Conservation (phyloP, 441 rosid species). For the Cnidoscolus chayamansa region DNA sequence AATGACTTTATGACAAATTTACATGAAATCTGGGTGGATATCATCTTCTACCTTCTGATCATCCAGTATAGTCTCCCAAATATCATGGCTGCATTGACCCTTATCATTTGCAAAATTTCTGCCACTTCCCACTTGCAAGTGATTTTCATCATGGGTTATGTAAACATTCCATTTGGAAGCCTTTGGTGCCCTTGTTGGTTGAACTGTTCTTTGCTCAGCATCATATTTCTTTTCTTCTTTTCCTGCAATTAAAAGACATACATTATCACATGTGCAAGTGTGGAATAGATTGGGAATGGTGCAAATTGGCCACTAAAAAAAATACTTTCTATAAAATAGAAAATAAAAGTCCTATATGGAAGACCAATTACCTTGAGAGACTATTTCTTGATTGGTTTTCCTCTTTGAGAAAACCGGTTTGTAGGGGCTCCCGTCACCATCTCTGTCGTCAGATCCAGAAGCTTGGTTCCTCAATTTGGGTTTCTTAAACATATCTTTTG, state of each 20-base stretch:
- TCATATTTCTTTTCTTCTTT: slow-evolving; percentile 10
- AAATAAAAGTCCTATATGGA: too few species aligned
- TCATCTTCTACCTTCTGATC: slow-evolving; percentile 62
- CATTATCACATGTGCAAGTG: background rate
- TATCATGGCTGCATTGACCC: slow-evolving; percentile 19
- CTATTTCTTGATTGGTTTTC: slow-evolving; percentile 7
- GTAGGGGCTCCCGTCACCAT: slow-evolving; percentile 9
- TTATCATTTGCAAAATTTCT: slow-evolving; percentile 16
- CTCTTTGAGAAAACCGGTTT: slow-evolving; percentile 34
- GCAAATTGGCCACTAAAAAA: background rate
- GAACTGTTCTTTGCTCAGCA: slow-evolving; percentile 17
- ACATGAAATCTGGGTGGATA: slow-evolving; percentile 62
- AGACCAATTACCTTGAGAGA: slow-evolving; percentile 22
- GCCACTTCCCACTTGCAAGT: background rate
- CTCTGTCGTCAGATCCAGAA: slow-evolving; percentile 10
- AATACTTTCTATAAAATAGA: background rate
- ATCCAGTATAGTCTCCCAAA: slow-evolving; percentile 24
- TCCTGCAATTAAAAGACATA: slow-evolving; percentile 16
- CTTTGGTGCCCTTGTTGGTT: background rate
- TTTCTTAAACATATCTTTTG: slow-evolving; percentile 43
- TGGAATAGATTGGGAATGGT: background rate
- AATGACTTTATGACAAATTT: background rate
- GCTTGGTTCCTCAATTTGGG: slow-evolving; percentile 37
- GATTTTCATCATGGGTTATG: slow-evolving; percentile 35
- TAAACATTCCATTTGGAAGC: slow-evolving; percentile 51